These are phyloP conservation scores for Raddia guianensis DNA, from an alignment of 176 grass and related monocot genomes.

Conservation along the genomic window DNA sequence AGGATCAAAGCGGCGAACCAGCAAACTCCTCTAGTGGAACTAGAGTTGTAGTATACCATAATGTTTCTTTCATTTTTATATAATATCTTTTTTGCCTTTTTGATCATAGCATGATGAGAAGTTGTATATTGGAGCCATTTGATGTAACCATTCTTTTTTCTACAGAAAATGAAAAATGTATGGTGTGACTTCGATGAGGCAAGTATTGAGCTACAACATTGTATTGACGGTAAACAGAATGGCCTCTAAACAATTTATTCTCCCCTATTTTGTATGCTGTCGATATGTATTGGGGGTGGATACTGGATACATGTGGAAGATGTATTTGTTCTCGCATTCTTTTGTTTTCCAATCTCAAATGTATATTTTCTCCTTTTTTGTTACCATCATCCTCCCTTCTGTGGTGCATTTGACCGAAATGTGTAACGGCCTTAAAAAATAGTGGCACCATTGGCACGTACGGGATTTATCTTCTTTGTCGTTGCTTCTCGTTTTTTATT, in stretches of 20 bases:
- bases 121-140: constrained; percentile 58
- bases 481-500: background rate
- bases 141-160: constrained; percentile 62
- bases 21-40: constrained; percentile 81
- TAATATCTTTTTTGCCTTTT: constrained; percentile 46
- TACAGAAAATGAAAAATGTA: constrained; percentile 56
- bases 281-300: constrained; percentile 25
- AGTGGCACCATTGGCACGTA: background rate
- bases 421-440: background rate
- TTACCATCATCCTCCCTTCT: background rate
- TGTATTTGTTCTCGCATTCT: constrained; percentile 10
- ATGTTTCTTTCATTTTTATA: constrained; percentile 42
- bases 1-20: constrained; percentile 91
- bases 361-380: background rate
- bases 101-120: constrained; percentile 53
- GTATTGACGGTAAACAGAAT: constrained; percentile 48
- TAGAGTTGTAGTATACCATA: constrained; percentile 48
- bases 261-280: constrained; percentile 1
- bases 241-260: constrained; percentile 27
- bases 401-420: no score
- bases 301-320: background rate
- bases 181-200: constrained; percentile 26
- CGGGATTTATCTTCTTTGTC: background rate
- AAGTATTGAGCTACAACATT: constrained; percentile 34
- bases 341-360: background rate